Conservation (phyloP, 2,329 filamentous ascomycete genomes). For the Colletotrichum cereale region DNA sequence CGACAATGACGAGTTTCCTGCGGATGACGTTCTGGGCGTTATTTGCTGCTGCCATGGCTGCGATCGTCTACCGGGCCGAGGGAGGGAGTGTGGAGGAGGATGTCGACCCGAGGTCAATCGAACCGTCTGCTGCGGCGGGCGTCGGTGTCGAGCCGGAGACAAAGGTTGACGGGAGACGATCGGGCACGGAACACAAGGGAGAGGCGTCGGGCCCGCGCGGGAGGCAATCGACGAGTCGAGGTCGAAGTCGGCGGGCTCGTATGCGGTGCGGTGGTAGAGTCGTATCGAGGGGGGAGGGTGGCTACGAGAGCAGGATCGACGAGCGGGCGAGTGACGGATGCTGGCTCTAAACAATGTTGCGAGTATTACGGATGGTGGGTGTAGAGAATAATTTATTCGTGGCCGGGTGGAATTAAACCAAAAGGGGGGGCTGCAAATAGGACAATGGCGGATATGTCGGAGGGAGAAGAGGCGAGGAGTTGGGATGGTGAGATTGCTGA, state of each 20-base stretch:
- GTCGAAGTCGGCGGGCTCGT: slow-evolving; percentile 29
- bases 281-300: slow-evolving; percentile 10
- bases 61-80: slow-evolving; percentile 1
- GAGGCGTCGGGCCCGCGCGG: background rate
- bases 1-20: slow-evolving; percentile 96
- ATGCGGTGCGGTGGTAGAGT: slow-evolving; percentile 21
- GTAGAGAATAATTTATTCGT: slow-evolving; percentile 19
- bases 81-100: background rate
- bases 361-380: slow-evolving; percentile 4
- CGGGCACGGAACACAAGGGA: background rate
- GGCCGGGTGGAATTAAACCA: background rate
- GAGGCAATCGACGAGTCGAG: slow-evolving; percentile 8
- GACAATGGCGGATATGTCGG: slow-evolving; percentile 9
- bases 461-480: slow-evolving; percentile 3
- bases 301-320: slow-evolving; percentile 16
- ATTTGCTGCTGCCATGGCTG: slow-evolving; percentile 58
- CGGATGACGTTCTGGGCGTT: slow-evolving; percentile 69
- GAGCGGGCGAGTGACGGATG: slow-evolving; percentile 13
- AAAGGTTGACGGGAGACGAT: background rate
- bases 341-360: slow-evolving; percentile 5
- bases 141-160: background rate
- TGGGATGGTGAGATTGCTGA: slow-evolving; percentile 5
- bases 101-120: slow-evolving; percentile 26
- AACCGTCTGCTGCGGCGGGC: background rate
- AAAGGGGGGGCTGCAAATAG: background rate